phyloP scores from a whole-genome alignment of 441 rosid genomes.

The Gossypium gossypioides region DNA sequence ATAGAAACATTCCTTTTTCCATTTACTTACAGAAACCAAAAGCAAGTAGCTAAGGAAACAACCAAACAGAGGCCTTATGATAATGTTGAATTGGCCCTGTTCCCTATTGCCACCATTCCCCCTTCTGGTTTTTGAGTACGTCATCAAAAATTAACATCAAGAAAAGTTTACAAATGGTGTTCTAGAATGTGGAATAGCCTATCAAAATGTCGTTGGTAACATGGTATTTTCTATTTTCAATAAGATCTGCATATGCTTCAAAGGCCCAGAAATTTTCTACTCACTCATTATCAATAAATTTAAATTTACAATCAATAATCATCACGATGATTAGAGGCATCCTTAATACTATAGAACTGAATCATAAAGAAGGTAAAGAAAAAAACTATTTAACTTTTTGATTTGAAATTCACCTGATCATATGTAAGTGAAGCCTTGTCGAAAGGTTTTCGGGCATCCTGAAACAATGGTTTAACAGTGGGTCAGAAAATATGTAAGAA shows the following conservation, averaged over 20 bases:
- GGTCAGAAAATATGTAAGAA: background rate
- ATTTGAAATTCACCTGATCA: conserved; percentile 51
- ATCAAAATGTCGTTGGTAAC: background rate
- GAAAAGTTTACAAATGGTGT: background rate
- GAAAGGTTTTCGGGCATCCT: conserved; percentile 80
- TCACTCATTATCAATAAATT: background rate
- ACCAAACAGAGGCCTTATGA: background rate
- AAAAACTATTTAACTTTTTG: background rate
- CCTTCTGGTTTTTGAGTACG: background rate
- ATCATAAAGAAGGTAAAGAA: background rate
- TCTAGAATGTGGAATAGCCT: background rate
- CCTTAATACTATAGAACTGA: background rate
- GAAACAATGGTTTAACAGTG: conserved; percentile 9
- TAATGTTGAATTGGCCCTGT: background rate
- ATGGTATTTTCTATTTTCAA: background rate
- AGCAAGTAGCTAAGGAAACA: background rate
- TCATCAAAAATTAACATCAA: background rate
- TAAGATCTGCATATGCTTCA: background rate
- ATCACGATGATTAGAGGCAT: conserved; percentile 4
- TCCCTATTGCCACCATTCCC: background rate
- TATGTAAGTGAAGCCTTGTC: conserved; percentile 67
- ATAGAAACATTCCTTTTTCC: background rate
- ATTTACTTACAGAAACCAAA: background rate
- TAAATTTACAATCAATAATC: background rate
- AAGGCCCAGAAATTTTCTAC: background rate